Evolutionary conservation across 2,329 filamentous ascomycete species (phyloP).

Genomic region (Zasmidium citrigriseum): DNA sequence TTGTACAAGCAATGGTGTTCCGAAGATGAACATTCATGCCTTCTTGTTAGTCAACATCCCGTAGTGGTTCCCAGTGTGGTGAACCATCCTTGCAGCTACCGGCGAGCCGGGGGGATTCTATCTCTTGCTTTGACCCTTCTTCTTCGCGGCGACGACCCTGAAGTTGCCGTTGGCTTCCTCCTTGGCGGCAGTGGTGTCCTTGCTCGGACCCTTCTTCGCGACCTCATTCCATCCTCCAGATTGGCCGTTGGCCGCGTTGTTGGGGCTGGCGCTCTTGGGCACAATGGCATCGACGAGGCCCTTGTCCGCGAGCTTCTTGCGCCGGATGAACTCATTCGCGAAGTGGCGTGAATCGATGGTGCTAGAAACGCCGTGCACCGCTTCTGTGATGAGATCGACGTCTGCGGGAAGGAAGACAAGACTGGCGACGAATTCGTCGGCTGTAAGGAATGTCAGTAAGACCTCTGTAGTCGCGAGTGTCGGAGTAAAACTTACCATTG

Average conservation of each 20-base stretch:
- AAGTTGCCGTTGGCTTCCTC: conserved; percentile 63
- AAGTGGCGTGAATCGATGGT: conserved; percentile 93
- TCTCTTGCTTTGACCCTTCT: conserved; percentile 65
- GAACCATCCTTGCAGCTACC: background rate
- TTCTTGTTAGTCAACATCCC: background rate
- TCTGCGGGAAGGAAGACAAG: conserved; percentile 77
- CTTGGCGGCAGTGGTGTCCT: conserved; percentile 39
- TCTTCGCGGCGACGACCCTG: conserved; percentile 88
- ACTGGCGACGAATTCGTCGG: conserved; percentile 65
- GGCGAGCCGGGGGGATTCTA: background rate
- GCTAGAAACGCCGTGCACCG: conserved; percentile 80
- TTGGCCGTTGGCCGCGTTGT: conserved; percentile 30
- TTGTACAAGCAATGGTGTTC: too few species aligned
- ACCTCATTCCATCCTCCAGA: conserved; percentile 91
- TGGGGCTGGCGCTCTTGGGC: conserved; percentile 52
- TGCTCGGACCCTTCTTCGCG: conserved; percentile 77
- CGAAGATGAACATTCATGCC: background rate
- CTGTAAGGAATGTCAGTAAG: conserved; percentile 36
- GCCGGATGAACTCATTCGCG: conserved; percentile 89
- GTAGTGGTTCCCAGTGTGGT: background rate
- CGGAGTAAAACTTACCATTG: conserved; percentile 55
- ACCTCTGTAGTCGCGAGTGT: conserved; percentile 1
- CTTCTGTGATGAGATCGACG: conserved; percentile 80
- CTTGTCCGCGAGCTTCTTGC: conserved; percentile 90
- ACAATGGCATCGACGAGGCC: conserved; percentile 68